Evolutionary conservation across 1,284 basidiomycete species (phyloP), one percentile per base, ranked within the genome.

Genomic region (Cutaneotrichosporon cavernicola): DNA sequence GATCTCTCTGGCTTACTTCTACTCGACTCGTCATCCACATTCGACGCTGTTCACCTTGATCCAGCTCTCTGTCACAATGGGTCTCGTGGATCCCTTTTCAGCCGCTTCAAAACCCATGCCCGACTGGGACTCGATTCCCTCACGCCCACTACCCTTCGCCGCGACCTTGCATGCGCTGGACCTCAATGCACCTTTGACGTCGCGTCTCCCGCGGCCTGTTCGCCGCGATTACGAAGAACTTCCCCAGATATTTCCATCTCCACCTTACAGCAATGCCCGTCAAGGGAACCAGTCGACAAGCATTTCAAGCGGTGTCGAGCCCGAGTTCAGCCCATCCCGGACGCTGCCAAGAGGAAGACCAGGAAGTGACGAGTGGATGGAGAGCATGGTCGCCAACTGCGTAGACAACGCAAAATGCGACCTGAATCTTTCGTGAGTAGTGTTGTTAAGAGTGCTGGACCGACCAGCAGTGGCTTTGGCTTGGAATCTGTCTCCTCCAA

Each of bases 281-380:
- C 61, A 66, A 26, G 60, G 62, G 6, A 66, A 67, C 60, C 49
- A 30, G 26, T 50, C 22, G 11, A 36, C 56, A 5, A 26, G 10
- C 26, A 10, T 22, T 30, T 30, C 49, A 43, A 51, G 30, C 46
- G 18, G 31, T 13, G 18, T 4, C 31, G 52, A 16, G 16, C 4
- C 3, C 11, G 8, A 32, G n/a, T 16, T 16, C 16, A 46, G 18
- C 18, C 47, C 16, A 18, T 65, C 21, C 4, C 40, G 32, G 47
- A 40, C 6, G 40, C 16, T 8, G 16, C 30, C 31, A n/a, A 10
- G 46, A 14, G 32, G 43, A 6, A 58, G 52, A 4, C 55, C 73
- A 0, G 75, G 75, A 8, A 75, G 70, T 31, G 78, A 80, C 63
- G 72, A 76, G 47, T 80, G 78, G 78, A 75, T 78, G 74, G 65